A percentile compares a stretch with the other conserved stretches of the same genome.
phyloP scores from a whole-genome alignment of 345 rosid genomes.

The Nephelium lappaceum region DNA sequence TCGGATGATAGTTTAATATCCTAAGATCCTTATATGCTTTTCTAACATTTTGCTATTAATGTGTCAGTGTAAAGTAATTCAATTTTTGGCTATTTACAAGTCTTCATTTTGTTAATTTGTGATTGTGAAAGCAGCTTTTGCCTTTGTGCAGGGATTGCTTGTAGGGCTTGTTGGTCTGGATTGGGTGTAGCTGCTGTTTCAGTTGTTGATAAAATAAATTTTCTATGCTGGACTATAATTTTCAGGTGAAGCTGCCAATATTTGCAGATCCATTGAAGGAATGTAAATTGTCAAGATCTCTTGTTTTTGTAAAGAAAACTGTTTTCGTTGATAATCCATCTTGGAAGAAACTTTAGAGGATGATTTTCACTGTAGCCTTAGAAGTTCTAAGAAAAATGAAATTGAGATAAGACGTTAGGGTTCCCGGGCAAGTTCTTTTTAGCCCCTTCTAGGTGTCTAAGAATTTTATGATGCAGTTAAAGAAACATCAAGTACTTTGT shows the following conservation, averaged over 20 bases:
- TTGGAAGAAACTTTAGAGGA: slow-evolving; percentile 14
- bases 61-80: not conserved
- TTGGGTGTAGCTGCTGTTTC: slow-evolving; percentile 19
- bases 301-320: slow-evolving; percentile 36
- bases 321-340: slow-evolving; percentile 13
- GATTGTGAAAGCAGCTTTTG: not conserved
- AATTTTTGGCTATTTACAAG: not conserved
- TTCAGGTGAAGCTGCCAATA: slow-evolving; percentile 22
- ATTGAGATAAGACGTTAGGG: not conserved
- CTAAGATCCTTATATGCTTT: not conserved
- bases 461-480: not conserved
- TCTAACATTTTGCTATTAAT: not conserved
- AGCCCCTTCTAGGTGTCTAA: not conserved
- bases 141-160: slow-evolving; percentile 18
- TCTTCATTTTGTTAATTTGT: not conserved
- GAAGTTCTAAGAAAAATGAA: not conserved
- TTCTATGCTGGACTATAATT: slow-evolving; percentile 11
- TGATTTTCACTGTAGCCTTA: not conserved
- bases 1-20: not conserved
- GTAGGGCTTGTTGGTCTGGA: slow-evolving; percentile 14
- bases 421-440: not conserved
- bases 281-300: slow-evolving; percentile 31
- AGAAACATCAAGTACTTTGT: not conserved
- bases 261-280: slow-evolving; percentile 14
- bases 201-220: slow-evolving; percentile 27